phyloP scores from a whole-genome alignment of 1,284 basidiomycete genomes.

The Puccinia hordei region DNA sequence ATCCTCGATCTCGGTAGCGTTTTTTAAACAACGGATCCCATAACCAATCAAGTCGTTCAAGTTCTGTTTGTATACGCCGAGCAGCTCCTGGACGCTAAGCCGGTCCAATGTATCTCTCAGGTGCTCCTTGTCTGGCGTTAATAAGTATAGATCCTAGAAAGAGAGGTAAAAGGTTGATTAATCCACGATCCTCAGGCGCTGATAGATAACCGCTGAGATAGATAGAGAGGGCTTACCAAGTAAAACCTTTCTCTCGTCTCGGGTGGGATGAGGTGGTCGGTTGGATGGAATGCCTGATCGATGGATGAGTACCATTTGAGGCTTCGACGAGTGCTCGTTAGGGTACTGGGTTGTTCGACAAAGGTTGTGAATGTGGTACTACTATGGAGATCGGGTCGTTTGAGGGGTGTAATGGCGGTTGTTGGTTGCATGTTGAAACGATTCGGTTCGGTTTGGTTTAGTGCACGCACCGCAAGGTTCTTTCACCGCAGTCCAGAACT shows the following conservation, averaged over 20 bases:
- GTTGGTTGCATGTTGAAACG: conserved; percentile 24
- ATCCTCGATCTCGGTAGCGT: not conserved
- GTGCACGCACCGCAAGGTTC: too few relatives aligned
- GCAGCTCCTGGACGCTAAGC: conserved; percentile 22
- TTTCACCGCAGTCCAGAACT: too few relatives aligned
- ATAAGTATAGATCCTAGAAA: conserved; percentile 33
- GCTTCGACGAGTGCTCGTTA: not conserved
- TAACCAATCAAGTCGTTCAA: conserved; percentile 40
- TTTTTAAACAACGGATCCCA: conserved; percentile 36
- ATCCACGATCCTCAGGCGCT: not conserved
- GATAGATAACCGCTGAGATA: not conserved
- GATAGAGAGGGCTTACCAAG: conserved; percentile 22
- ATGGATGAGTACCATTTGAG: conserved; percentile 49
- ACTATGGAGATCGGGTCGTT: not conserved
- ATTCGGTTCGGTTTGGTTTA: too few relatives aligned
- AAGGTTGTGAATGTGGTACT: not conserved
- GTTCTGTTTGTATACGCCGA: conserved; percentile 26
- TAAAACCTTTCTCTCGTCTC: conserved; percentile 44
- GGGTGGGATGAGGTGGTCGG: conserved; percentile 17
- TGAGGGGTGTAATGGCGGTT: not conserved
- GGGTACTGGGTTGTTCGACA: not conserved
- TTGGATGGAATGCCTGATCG: conserved; percentile 24
- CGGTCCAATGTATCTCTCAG: conserved; percentile 18
- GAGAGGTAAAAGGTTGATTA: not conserved
- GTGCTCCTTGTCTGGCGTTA: conserved; percentile 25